Evolutionary conservation across 495 filamentous ascomycete species (phyloP).

Genomic region (Aspergillus steynii): DNA sequence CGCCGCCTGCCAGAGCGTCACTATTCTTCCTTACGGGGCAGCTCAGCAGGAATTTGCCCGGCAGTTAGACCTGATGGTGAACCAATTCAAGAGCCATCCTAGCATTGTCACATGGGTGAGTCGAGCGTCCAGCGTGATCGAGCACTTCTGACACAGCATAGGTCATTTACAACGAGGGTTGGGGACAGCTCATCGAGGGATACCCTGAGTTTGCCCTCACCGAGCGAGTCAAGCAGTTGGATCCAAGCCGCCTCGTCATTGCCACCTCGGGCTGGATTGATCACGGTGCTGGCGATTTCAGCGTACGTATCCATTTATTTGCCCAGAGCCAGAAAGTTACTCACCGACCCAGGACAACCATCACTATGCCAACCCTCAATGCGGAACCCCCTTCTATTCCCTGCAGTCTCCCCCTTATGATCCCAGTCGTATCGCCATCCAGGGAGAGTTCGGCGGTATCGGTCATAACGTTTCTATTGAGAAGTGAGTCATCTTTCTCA

Average conservation of each 20-base stretch:
- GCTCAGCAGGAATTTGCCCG: slow-evolving; percentile 62
- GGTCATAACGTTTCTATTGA: slow-evolving; percentile 61
- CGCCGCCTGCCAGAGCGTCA: slow-evolving; percentile 10
- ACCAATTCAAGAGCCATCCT: slow-evolving; percentile 62
- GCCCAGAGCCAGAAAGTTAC: background rate
- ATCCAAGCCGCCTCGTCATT: slow-evolving; percentile 62
- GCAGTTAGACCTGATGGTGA: slow-evolving; percentile 60
- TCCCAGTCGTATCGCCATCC: slow-evolving; percentile 59
- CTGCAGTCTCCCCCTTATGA: slow-evolving; percentile 57
- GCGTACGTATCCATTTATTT: slow-evolving; percentile 25
- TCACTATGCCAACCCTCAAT: slow-evolving; percentile 71
- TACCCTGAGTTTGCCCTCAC: slow-evolving; percentile 59
- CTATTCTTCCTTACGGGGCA: slow-evolving; percentile 40
- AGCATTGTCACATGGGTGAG: slow-evolving; percentile 55
- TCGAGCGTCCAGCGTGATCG: background rate
- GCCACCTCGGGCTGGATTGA: slow-evolving; percentile 62
- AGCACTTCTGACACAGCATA: slow-evolving; percentile 21
- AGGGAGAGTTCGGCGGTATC: slow-evolving; percentile 69
- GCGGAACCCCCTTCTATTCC: slow-evolving; percentile 65
- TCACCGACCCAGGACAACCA: slow-evolving; percentile 57
- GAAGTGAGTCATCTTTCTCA: slow-evolving; percentile 31
- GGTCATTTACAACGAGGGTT: slow-evolving; percentile 73
- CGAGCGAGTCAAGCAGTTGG: slow-evolving; percentile 50
- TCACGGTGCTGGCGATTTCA: slow-evolving; percentile 60
- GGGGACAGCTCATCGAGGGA: slow-evolving; percentile 55